Evolutionary conservation across 805 yeast genomes (phyloP), one percentile per base, ranked within the genome.

Genomic region (Yamadazyma paraphyllophila): DNA sequence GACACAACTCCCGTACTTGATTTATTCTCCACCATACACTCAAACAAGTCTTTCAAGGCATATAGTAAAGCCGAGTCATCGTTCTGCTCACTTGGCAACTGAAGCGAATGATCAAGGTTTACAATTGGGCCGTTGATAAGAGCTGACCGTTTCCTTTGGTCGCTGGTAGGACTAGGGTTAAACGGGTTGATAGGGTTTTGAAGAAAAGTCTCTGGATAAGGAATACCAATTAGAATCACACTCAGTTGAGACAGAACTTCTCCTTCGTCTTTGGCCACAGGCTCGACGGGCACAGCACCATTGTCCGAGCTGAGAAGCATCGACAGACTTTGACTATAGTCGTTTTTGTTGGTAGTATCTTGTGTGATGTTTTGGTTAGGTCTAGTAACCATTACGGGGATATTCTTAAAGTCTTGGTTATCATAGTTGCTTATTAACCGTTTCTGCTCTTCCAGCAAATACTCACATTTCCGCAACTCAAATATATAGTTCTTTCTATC

Each of bases 31-130:
- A 80, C 73, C 76, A 92, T 85, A 47, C 85, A 69, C 61, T 90
- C 97, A 61, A 88, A 92, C 10, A 89, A 68, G 61, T 94, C 99
- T 58, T 88, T 88, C 47, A 92, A 67, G 0, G 94, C 80, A 58
- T 83, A 82, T 12, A 71, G 47, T 24, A 71, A 55, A 2, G 62
- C 62, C 14, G 65, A 51, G 8, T 62, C 63, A 5, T 67, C 67
- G 9, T 48, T 55, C 34, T 59, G 63, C 36, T 62, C 64, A 11
- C 56, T 50, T 9, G 76, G 72, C 16, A 67, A 62, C 47, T 75
- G 73, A 41, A 82, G 64, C 0, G 87, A 73, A 49, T 81, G 81
- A 59, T 92, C 97, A 36, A 91, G 62, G 60, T 91, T 90, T 41
- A 91, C 59, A 4, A 94, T 81, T 0, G 97, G 97, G 0, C 97